Evolutionary conservation across 495 filamentous ascomycete species (phyloP).

Genomic region (Penicillium paradoxum): DNA sequence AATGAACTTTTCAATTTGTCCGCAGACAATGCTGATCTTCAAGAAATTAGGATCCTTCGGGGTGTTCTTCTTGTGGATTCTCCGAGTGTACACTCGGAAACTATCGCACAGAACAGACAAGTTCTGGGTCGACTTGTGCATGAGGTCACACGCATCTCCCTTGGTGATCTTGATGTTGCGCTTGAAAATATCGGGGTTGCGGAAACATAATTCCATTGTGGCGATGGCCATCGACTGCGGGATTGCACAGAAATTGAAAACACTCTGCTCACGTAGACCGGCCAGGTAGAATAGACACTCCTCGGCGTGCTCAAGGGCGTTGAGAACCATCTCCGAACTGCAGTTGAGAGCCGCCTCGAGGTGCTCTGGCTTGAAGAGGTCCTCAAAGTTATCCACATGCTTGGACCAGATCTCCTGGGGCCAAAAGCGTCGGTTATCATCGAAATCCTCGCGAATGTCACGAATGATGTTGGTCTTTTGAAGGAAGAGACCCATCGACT

Average conservation of each 20-base stretch:
- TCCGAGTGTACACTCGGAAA: slow-evolving; percentile 69
- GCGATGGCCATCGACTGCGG: slow-evolving; percentile 99
- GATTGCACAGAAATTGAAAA: slow-evolving; percentile 99
- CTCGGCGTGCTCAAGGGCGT: slow-evolving; percentile 79
- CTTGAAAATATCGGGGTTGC: slow-evolving; percentile 83
- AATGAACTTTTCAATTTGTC: slow-evolving; percentile 97
- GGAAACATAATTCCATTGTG: slow-evolving; percentile 83
- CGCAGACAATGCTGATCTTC: slow-evolving; percentile 86
- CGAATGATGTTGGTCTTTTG: slow-evolving; percentile 99
- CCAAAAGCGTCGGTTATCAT: slow-evolving; percentile 86
- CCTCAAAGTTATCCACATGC: slow-evolving; percentile 81
- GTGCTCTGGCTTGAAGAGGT: slow-evolving; percentile 80
- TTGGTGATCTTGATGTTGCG: slow-evolving; percentile 94
- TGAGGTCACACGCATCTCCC: slow-evolving; percentile 84
- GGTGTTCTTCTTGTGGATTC: slow-evolving; percentile 91
- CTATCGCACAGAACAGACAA: slow-evolving; percentile 69
- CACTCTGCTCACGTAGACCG: slow-evolving; percentile 89
- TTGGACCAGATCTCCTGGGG: slow-evolving; percentile 95
- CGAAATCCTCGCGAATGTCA: slow-evolving; percentile 83
- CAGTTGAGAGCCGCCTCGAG: slow-evolving; percentile 77
- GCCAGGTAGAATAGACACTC: slow-evolving; percentile 98
- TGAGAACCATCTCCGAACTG: slow-evolving; percentile 90
- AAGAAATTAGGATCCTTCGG: slow-evolving; percentile 91
- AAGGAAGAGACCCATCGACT: slow-evolving; percentile 94
- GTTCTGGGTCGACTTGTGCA: slow-evolving; percentile 90